phyloP scores from a whole-genome alignment of 164 flowering plant species.

The Santalum album region DNA sequence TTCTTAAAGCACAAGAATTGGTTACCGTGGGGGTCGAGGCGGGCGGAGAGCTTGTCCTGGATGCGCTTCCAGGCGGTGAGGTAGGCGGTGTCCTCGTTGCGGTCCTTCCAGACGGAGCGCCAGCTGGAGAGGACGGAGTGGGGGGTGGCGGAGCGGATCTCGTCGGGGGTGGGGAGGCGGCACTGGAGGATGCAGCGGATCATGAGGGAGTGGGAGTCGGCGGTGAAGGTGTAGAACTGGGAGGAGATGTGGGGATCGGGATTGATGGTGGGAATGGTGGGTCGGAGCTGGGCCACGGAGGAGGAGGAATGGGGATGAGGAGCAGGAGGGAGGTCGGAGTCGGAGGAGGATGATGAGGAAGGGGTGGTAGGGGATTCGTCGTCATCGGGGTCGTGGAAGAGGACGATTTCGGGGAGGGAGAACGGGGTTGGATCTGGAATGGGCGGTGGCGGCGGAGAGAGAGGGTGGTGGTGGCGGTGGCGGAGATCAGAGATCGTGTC shows the following conservation, averaged over 20 bases:
- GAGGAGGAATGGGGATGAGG: not conserved
- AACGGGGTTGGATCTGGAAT: conserved; percentile 13
- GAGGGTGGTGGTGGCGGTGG: conserved; percentile 9
- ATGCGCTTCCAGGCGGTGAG: conserved; percentile 95
- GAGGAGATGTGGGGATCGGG: conserved; percentile 85
- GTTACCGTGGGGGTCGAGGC: conserved; percentile 40
- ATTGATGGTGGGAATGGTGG: conserved; percentile 25
- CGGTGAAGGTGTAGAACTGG: conserved; percentile 91
- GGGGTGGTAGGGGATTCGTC: conserved; percentile 11
- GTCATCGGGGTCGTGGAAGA: conserved; percentile 25
- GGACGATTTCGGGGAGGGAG: conserved; percentile 26
- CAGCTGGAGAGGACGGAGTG: conserved; percentile 64
- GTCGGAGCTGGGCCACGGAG: conserved; percentile 6
- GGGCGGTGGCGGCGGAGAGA: not conserved
- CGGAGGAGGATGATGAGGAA: conserved; percentile 29
- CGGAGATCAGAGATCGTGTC: conserved; percentile 18
- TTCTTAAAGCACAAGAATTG: conserved; percentile 72
- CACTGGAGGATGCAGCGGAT: conserved; percentile 54
- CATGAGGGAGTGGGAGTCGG: conserved; percentile 79
- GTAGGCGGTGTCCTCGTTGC: conserved; percentile 94
- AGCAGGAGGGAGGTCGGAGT: conserved; percentile 10
- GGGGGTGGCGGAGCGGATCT: conserved; percentile 76
- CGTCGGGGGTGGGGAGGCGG: conserved; percentile 65
- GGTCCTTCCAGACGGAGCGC: conserved; percentile 97
- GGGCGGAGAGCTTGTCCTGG: conserved; percentile 83